Base-by-base conservation (phyloP, 202 grass and related monocot genomes). In the Schoenoplectus tabernaemontani region DNA sequence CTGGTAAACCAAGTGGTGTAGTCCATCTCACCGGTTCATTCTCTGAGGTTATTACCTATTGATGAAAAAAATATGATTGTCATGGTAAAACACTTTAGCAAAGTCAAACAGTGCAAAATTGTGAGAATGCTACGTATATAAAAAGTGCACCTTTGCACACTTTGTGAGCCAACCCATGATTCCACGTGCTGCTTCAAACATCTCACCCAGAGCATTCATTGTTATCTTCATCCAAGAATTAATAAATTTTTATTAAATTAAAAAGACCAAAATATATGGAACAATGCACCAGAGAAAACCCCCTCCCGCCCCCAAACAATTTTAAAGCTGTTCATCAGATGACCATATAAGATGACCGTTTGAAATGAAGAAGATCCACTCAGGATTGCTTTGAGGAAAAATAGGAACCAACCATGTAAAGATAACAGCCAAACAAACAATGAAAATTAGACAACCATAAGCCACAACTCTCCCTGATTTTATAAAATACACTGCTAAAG, bases 11-110 rank as follows among this genome's bases (percentile, higher is more conserved):
- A 81, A 92, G 89, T 64, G 91, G 86, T 76, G 91, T 94, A 7
- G 87, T 97, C 95, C 95, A 97, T 85, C 83, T 93, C 53, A 97
- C 95, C 39, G 91, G 91, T 64, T 94, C 84, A 76, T 97, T 92
- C 82, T 86, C 90, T 82, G 81, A 92, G 88, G 89, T 86, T 87
- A 97, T 97, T 74, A 97, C 83, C 95, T 97, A n/a, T n/a, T n/a
- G n/a, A n/a, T n/a, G n/a, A n/a, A n/a, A 81, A 66, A 51, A 41
- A n/a, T 17, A 3, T 42, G 20, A 44, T 17, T 58, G 47, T 42
- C 41, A 58, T 1, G 17, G 9, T 0, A n/a, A 59, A 46, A 22
- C 12, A 81, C 0, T 23, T 24, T 24, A 72, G 17, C 81, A 61
- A 57, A 81, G 81, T 47, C 60, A 73, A 83, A 87, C 20, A 81